Percentiles rank a stretch among this genome's conserved stretches.
These are phyloP conservation scores for Boletus sensibilis DNA, from an alignment of 768 basidiomycete species.

Conservation along the genomic window DNA sequence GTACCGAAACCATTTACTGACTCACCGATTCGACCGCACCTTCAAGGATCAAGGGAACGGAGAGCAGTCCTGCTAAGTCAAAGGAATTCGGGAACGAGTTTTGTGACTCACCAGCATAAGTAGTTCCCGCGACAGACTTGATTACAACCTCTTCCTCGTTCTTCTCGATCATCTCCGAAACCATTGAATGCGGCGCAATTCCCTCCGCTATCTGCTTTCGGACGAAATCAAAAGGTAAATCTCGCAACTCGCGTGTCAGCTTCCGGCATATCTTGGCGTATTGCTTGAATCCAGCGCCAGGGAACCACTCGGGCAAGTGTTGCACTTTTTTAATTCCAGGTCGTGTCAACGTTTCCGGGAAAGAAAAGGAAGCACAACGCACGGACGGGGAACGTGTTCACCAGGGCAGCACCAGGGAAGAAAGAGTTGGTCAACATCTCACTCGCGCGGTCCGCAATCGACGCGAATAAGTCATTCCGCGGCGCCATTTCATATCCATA, in stretches of 20 bases:
- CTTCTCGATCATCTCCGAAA: conserved; percentile 22
- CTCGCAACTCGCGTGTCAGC: conserved; percentile 19
- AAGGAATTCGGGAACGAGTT: not conserved
- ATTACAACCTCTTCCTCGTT: conserved; percentile 28
- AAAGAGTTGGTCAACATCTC: conserved; percentile 27
- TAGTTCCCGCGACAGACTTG: conserved; percentile 32
- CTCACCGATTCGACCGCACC: conserved; percentile 26
- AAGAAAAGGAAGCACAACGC: not conserved
- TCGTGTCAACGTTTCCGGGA: not conserved
- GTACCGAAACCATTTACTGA: not conserved
- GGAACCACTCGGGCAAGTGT: conserved; percentile 32
- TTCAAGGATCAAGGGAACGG: not conserved
- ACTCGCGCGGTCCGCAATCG: conserved; percentile 32
- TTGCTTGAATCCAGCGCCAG: conserved; percentile 29
- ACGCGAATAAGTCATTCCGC: conserved; percentile 31
- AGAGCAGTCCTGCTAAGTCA: not conserved
- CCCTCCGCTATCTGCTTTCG: conserved; percentile 19
- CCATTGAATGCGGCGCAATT: conserved; percentile 21
- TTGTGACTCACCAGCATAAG: conserved; percentile 28
- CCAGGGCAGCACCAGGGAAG: conserved; percentile 20
- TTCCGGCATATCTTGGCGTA: conserved; percentile 18
- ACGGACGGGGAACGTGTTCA: conserved; percentile 33
- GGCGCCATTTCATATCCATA: conserved; percentile 37
- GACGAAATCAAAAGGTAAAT: conserved; percentile 20
- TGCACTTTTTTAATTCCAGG: conserved; percentile 10